Conservation (phyloP, 179 eudicot genomes). For the Nepenthes alata region DNA sequence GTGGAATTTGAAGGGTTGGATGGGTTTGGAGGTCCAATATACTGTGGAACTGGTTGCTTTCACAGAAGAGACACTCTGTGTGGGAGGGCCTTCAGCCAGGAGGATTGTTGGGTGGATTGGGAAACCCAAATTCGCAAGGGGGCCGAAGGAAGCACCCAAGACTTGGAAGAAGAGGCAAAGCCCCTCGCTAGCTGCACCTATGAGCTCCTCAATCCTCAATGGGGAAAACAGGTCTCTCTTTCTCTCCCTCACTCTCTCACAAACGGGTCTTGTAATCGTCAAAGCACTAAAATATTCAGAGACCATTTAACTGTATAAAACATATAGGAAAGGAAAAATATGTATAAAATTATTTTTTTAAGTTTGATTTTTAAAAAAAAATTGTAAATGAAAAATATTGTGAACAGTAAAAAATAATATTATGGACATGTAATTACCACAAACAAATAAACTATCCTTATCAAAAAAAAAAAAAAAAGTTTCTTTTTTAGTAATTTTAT, state of each 20-base stretch:
- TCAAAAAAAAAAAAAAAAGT: too few species aligned
- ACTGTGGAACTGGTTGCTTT: slow-evolving; percentile 74
- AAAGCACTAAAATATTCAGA: too few species aligned
- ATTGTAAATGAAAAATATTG: too few species aligned
- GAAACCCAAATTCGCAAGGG: slow-evolving; percentile 3
- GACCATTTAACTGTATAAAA: too few species aligned
- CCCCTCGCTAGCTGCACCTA: slow-evolving; percentile 44
- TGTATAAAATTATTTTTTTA: too few species aligned
- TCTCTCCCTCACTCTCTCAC: neutral
- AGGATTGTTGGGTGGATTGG: slow-evolving; percentile 21
- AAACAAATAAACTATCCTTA: too few species aligned
- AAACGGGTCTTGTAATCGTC: too few species aligned
- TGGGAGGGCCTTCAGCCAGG: slow-evolving; percentile 38
- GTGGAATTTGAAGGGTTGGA: slow-evolving; percentile 62
- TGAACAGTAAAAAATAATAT: too few species aligned
- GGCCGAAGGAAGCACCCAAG: slow-evolving; percentile 9
- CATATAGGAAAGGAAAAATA: too few species aligned
- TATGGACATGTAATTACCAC: too few species aligned
- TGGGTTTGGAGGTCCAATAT: slow-evolving; percentile 69
- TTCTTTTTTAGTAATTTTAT: too few species aligned
- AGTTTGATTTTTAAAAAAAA: too few species aligned
- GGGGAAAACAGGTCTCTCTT: slow-evolving; percentile 65
- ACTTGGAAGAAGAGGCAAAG: slow-evolving; percentile 40
- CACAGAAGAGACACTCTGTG: slow-evolving; percentile 58
- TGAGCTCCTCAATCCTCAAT: slow-evolving; percentile 42